These are phyloP conservation scores for Tylopilus sp. DNA, from an alignment of 1,284 basidiomycete species.

Conservation along the genomic window DNA sequence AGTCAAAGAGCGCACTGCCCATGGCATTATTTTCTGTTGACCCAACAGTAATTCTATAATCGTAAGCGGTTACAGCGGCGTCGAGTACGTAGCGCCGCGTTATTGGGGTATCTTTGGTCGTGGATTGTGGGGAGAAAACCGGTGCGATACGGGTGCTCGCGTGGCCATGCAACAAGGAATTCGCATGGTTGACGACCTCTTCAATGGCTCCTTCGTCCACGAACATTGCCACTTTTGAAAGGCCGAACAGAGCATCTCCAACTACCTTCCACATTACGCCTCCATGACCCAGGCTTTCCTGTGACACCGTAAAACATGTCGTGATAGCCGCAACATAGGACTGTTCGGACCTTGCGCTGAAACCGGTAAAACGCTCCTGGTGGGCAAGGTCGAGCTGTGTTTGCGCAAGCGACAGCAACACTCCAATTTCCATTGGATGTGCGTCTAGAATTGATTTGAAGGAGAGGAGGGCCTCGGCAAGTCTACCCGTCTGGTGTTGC, in stretches of 20 bases:
- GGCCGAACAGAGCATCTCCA: conserved; percentile 72
- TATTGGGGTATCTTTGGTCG: conserved; percentile 27
- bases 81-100: conserved; percentile 45
- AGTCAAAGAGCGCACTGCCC: conserved; percentile 74
- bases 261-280: conserved; percentile 83
- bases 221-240: conserved; percentile 51
- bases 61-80: conserved; percentile 66
- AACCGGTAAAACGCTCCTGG: conserved; percentile 65
- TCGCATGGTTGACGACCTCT: conserved; percentile 36
- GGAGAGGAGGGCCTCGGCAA: conserved; percentile 68
- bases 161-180: conserved; percentile 38
- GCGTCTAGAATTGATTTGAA: conserved; percentile 58
- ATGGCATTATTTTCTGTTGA: conserved; percentile 54
- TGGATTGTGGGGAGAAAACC: conserved; percentile 38
- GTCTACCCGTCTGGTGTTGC: conserved; percentile 76
- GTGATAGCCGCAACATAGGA: conserved; percentile 65
- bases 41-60: conserved; percentile 69
- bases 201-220: conserved; percentile 40
- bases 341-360: conserved; percentile 67
- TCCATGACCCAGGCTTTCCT: conserved; percentile 59
- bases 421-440: conserved; percentile 65
- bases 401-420: conserved; percentile 72
- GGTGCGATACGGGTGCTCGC: conserved; percentile 41
- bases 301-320: conserved; percentile 55
- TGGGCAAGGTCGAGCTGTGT: conserved; percentile 72